phyloP scores from a whole-genome alignment of 2,329 filamentous ascomycete species.

The Epichloe festucae region DNA sequence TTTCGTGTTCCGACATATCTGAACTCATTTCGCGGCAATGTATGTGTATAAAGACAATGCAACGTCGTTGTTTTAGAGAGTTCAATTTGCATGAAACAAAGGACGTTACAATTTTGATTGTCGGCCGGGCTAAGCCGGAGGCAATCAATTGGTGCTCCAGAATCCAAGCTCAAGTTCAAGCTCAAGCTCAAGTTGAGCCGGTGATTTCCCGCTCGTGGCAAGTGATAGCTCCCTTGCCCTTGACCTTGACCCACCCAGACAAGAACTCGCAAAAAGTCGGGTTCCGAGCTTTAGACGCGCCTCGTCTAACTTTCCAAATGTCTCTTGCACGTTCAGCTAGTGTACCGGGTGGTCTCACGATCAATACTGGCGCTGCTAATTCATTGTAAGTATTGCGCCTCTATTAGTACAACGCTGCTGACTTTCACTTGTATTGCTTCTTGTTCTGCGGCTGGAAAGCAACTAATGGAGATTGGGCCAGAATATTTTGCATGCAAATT shows the following conservation, averaged over 20 bases:
- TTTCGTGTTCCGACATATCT: constrained; percentile 20
- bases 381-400: constrained; percentile 18
- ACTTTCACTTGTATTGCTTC: background rate
- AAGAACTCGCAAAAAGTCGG: constrained; percentile 2
- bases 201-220: constrained; percentile 16
- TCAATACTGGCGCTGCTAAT: constrained; percentile 51
- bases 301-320: constrained; percentile 20
- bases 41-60: no score
- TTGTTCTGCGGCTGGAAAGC: background rate
- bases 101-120: no score
- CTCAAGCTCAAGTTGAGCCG: constrained; percentile 11
- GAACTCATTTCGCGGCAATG: constrained; percentile 1
- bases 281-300: constrained; percentile 3
- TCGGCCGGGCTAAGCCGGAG: no score
- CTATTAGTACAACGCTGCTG: background rate
- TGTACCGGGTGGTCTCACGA: constrained; percentile 46
- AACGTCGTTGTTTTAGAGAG: no score
- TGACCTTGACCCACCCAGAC: background rate
- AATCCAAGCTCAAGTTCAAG: background rate
- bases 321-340: constrained; percentile 44
- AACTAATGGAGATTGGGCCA: background rate
- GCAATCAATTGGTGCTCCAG: background rate
- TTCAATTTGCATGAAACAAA: no score
- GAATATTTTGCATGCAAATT: background rate
- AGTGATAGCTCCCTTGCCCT: background rate